Evolutionary conservation across 768 basidiomycete genomes (phyloP).

Genomic region (Leccinum broughii): DNA sequence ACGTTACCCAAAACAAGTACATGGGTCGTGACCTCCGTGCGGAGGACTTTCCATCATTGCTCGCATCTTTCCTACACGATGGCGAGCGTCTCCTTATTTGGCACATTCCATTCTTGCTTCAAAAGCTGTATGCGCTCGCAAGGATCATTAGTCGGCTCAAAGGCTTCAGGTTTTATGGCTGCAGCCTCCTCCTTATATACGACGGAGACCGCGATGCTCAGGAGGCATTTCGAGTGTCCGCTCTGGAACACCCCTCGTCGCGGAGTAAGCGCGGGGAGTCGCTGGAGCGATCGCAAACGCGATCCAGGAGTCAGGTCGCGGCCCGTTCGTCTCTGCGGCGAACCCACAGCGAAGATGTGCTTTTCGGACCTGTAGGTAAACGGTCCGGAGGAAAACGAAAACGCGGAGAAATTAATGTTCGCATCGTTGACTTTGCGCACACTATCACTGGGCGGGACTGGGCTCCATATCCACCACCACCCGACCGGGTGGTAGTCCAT

Average conservation of each 20-base stretch:
- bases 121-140: slow-evolving; percentile 92
- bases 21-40: slow-evolving; percentile 87
- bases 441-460: slow-evolving; percentile 96
- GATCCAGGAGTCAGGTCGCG: slow-evolving; percentile 44
- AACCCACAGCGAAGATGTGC: slow-evolving; percentile 77
- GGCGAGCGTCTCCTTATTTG: slow-evolving; percentile 82
- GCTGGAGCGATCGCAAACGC: slow-evolving; percentile 54
- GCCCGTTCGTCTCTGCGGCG: slow-evolving; percentile 57
- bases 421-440: slow-evolving; percentile 98
- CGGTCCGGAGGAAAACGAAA: slow-evolving; percentile 66
- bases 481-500: slow-evolving; percentile 39
- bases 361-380: slow-evolving; percentile 64
- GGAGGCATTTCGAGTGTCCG: slow-evolving; percentile 62
- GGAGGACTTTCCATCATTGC: slow-evolving; percentile 79
- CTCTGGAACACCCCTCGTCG: slow-evolving; percentile 62
- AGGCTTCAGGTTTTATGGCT: slow-evolving; percentile 98
- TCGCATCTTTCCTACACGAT: slow-evolving; percentile 82
- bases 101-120: slow-evolving; percentile 89
- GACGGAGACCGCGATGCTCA: slow-evolving; percentile 93
- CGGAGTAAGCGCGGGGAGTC: slow-evolving; percentile 79
- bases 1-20: slow-evolving; percentile 95
- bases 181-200: slow-evolving; percentile 94
- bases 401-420: slow-evolving; percentile 91
- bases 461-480: slow-evolving; percentile 58
- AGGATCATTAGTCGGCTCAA: slow-evolving; percentile 85